Base-by-base conservation (phyloP, 1,284 basidiomycete species). In the Melanopsichium pennsylvanicum region DNA sequence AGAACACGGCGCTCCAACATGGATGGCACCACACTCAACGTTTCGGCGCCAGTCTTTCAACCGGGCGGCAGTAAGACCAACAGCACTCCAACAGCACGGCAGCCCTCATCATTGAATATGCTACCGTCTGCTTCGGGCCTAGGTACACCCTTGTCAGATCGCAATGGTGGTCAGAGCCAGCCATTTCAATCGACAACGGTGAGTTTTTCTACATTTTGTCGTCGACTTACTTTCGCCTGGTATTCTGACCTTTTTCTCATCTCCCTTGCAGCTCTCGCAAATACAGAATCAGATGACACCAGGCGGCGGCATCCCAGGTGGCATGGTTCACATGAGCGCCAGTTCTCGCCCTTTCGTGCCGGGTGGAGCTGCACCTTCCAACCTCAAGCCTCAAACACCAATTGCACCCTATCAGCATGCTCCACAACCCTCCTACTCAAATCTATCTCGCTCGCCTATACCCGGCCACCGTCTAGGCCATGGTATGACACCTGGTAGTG, bases 261-360 rank as follows among this genome's bases (percentile, higher is more conserved):
- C n/a, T n/a, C n/a, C n/a, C n/a, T n/a, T 11, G 9, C 46, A 62
- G 58, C 55, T 71, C 11, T 39, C 55, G 0, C 68, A 67, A 40
- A 71, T 71, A 6, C 68, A 71, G 9, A 67, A 60, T 21, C 62
- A 66, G 27, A 55, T 67, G 54, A 21, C 38, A 0, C 40, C 48
- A 13, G 45, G 27, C 22, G 47, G 55, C 10, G 41, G 42, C n/a
- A 32, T 34, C 0, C 35, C 52, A 2, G 51, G 56, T 29, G 66
- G 56, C 16, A 50, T 50, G n/a, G 26, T 36, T 15, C 46, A 44
- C 15, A 54, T 66, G 60, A 70, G 29, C 33, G 51, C 52, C 32
- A 49, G 50, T 21, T 52, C 52, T 25, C 45, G 67, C 12, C 61
- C 62, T 7, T 70, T 70, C 18, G 46, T 66, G 1, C 62, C 66